phyloP scores from a whole-genome alignment of 208 protist genomes.

The Trichomonas gallinae region DNA sequence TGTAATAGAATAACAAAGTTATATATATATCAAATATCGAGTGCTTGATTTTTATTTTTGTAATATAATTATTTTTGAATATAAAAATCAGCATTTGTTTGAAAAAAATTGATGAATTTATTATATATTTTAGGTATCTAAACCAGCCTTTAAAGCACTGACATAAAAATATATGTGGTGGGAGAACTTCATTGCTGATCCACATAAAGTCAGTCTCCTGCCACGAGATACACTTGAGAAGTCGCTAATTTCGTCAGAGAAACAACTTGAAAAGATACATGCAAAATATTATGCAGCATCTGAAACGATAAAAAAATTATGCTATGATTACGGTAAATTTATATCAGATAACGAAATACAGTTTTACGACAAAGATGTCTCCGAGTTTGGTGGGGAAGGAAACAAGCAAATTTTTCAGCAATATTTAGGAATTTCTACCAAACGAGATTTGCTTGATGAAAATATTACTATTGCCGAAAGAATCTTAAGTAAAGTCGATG shows the following conservation, averaged over 20 bases:
- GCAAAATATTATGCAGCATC: neutral
- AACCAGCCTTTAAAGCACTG: too few relatives aligned
- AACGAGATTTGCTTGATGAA: neutral
- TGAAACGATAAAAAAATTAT: neutral
- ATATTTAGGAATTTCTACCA: neutral
- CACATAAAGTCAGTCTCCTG: neutral
- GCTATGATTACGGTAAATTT: neutral
- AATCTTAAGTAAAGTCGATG: neutral
- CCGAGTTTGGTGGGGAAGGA: neutral
- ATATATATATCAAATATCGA: too few relatives aligned
- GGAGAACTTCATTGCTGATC: neutral
- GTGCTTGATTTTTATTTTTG: too few relatives aligned
- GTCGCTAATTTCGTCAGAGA: neutral
- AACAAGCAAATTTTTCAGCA: neutral
- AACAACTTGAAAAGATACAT: neutral
- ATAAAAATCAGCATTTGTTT: too few relatives aligned
- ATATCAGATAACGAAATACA: neutral
- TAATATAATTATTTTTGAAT: too few relatives aligned
- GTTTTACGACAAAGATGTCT: neutral
- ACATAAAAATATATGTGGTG: too few relatives aligned
- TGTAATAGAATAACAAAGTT: too few relatives aligned
- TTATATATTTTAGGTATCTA: too few relatives aligned
- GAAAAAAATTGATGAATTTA: too few relatives aligned
- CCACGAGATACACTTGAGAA: neutral
- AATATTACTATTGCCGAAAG: neutral